These are phyloP conservation scores for Hypsizygus ulmarius DNA, from an alignment of 1,284 basidiomycete genomes.

Conservation along the genomic window DNA sequence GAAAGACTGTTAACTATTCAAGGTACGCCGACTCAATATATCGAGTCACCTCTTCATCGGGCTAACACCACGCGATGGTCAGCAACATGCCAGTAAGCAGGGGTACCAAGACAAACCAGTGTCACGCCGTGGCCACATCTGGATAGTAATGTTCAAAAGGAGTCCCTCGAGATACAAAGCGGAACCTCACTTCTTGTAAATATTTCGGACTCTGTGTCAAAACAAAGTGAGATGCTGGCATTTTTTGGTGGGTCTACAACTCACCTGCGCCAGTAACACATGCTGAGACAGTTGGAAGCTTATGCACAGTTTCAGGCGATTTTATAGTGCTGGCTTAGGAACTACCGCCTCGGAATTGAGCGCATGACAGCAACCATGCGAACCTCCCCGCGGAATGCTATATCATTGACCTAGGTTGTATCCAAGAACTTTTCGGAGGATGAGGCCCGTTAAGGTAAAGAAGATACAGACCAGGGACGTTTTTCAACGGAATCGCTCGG, in stretches of 20 bases:
- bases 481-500: slow-evolving; percentile 11
- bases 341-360: slow-evolving; percentile 16
- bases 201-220: slow-evolving; percentile 45
- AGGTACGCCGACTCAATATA: slow-evolving; percentile 1
- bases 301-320: not conserved
- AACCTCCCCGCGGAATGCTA: slow-evolving; percentile 10
- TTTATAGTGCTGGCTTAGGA: slow-evolving; percentile 16
- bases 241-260: slow-evolving; percentile 19
- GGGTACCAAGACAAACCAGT: slow-evolving; percentile 38
- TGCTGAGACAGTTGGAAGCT: slow-evolving; percentile 22
- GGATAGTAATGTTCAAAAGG: slow-evolving; percentile 11
- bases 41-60: slow-evolving; percentile 56
- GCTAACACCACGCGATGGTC: slow-evolving; percentile 34
- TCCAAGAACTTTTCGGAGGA: slow-evolving; percentile 15
- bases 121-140: slow-evolving; percentile 62
- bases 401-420: slow-evolving; percentile 13
- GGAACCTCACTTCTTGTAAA: slow-evolving; percentile 42
- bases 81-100: slow-evolving; percentile 1
- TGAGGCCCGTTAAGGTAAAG: slow-evolving; percentile 18
- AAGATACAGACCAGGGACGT: slow-evolving; percentile 17
- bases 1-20: slow-evolving; percentile 8
- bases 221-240: slow-evolving; percentile 5
- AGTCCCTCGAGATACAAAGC: slow-evolving; percentile 1
- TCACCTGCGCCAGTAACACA: slow-evolving; percentile 47
- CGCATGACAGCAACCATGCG: slow-evolving; percentile 13